A percentile compares a stretch with the other conserved stretches of the same genome.
Conservation (phyloP, 176 grass and related monocot genomes). For the Oryza brachyantha region DNA sequence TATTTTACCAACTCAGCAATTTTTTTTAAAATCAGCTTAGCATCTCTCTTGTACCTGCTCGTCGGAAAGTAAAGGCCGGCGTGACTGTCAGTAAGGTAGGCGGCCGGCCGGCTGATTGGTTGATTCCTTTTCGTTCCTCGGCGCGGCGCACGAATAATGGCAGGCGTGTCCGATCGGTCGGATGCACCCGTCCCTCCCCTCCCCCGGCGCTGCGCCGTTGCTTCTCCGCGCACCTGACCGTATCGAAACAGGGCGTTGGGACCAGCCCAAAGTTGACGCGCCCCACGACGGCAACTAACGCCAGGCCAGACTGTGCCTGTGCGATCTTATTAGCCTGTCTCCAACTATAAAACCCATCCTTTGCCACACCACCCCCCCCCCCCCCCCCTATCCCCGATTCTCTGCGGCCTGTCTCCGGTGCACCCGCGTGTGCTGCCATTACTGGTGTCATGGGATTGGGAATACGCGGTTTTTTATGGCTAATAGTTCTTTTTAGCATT, state of each 20-base stretch:
- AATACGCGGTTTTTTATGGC: too few relatives aligned
- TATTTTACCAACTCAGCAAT: too few relatives aligned
- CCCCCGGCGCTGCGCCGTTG: neutral
- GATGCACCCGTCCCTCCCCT: neutral
- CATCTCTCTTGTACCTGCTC: too few relatives aligned
- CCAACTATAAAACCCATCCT: conserved; percentile 33
- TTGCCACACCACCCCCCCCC: too few relatives aligned
- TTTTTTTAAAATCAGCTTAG: too few relatives aligned
- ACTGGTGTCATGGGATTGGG: too few relatives aligned
- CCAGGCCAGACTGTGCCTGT: conserved; percentile 31
- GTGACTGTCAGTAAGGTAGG: neutral
- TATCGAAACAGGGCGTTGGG: conserved; percentile 19
- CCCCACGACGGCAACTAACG: conserved; percentile 41
- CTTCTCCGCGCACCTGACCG: conserved; percentile 32
- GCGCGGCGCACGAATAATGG: neutral
- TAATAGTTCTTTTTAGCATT: too few relatives aligned
- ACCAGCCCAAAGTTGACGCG: conserved; percentile 46
- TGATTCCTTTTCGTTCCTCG: neutral
- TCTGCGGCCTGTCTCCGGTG: neutral
- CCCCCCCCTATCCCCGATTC: neutral
- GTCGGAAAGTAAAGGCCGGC: neutral
- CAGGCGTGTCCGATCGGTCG: neutral
- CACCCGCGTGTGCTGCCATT: conserved; percentile 13
- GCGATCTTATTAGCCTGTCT: conserved; percentile 31
- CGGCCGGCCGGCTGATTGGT: neutral